Evolutionary conservation across 148 eudicot genomes (phyloP).

Genomic region (Amaranthus cruentus): DNA sequence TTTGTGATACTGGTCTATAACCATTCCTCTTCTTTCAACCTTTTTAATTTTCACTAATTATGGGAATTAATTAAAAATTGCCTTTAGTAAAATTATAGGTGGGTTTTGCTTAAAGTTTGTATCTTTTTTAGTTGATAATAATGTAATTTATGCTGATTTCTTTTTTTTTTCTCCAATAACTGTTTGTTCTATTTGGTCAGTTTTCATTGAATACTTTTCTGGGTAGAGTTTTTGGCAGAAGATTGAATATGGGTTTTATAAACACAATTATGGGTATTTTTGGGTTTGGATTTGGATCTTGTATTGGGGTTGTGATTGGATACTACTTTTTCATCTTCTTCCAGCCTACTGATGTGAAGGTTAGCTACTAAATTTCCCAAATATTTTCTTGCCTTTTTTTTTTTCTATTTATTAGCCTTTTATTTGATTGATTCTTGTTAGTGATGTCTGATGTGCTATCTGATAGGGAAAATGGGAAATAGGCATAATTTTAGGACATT

Average conservation of each 20-base stretch:
- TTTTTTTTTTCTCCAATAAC: too few relatives aligned
- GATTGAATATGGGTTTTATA: constrained; percentile 61
- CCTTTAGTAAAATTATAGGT: too few relatives aligned
- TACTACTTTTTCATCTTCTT: constrained; percentile 73
- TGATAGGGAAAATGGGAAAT: neutral
- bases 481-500: too few relatives aligned
- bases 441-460: neutral
- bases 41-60: too few relatives aligned
- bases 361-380: constrained; percentile 23
- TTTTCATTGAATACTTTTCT: too few relatives aligned
- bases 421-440: neutral
- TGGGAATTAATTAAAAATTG: too few relatives aligned
- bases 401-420: neutral
- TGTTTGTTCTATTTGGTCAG: too few relatives aligned
- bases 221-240: constrained; percentile 1
- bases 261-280: constrained; percentile 58
- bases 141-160: too few relatives aligned
- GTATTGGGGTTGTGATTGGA: constrained; percentile 69
- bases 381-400: neutral
- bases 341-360: constrained; percentile 76
- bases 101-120: too few relatives aligned
- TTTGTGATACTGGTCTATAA: too few relatives aligned
- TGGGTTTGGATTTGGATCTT: constrained; percentile 84
- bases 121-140: too few relatives aligned
- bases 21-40: too few relatives aligned